Percentiles rank a stretch among this genome's conserved stretches.
Evolutionary conservation across 345 rosid genomes (phyloP).

Genomic region (Kernera saxatilis): DNA sequence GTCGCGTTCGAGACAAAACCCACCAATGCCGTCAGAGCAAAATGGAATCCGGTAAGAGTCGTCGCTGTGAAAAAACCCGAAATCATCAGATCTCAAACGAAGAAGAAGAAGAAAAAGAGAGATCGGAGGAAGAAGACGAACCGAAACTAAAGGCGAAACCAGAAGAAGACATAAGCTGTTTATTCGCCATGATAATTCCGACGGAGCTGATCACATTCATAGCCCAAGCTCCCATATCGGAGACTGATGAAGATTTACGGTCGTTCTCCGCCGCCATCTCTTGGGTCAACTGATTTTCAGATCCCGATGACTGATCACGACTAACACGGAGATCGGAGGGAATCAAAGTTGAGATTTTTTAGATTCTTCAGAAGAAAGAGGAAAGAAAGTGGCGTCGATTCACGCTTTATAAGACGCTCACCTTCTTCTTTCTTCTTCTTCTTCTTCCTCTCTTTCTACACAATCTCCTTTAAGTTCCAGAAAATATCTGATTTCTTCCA

Average conservation of each 20-base stretch:
- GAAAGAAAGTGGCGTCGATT: background rate
- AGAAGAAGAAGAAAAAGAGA: conserved; percentile 1
- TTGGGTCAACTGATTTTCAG: conserved; percentile 5
- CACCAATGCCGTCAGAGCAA: conserved; percentile 73
- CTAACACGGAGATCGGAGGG: no score
- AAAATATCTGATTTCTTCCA: background rate
- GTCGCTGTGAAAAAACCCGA: conserved; percentile 43
- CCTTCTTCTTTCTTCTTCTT: background rate
- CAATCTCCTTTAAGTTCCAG: background rate
- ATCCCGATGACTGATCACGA: background rate
- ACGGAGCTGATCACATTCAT: conserved; percentile 94
- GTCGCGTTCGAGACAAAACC: conserved; percentile 84
- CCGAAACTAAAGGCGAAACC: conserved; percentile 84
- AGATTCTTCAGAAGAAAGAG: background rate
- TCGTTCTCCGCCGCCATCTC: conserved; percentile 32
- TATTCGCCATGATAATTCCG: conserved; percentile 90
- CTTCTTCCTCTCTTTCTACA: background rate
- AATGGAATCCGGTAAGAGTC: conserved; percentile 88
- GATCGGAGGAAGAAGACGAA: conserved; percentile 20
- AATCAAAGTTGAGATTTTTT: background rate
- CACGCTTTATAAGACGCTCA: conserved; percentile 17
- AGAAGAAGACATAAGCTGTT: conserved; percentile 78
- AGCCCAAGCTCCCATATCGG: conserved; percentile 94
- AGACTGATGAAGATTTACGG: conserved; percentile 44
- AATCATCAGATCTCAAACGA: conserved; percentile 24